Base-by-base conservation (phyloP, 345 rosid genomes). In the Litchi chinensis region DNA sequence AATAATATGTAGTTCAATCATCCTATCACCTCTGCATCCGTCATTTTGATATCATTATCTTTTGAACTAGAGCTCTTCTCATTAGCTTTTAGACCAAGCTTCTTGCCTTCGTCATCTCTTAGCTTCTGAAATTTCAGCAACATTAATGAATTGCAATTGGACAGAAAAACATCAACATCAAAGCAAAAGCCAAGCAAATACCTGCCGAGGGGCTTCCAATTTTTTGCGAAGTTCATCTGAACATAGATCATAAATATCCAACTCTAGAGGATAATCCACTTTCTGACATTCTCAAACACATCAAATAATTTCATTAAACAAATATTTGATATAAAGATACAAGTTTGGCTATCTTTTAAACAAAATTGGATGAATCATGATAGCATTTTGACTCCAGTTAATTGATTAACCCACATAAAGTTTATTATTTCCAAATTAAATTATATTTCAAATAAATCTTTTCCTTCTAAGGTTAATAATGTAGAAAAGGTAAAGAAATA, bases 231-330 rank as follows among this genome's bases (percentile, higher is more conserved):
- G 93, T 77, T 92, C 98, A 50, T 91, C 93, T 11, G 98, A 97
- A 82, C 99, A 97, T 15, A 94, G 78, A 85, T 97, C 98, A 79
- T 79, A 94, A 59, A 97, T 80, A 89, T 97, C 98, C 91, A 97
- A 79, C 90, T 91, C 92, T 89, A 97, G 77, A 1, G 98, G 98
- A 82, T 92, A 97, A 85, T 97, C 99, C 71, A 97, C 99, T 97
- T 94, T 94, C 98, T 97, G 84, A 75, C 68, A 84, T 80, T 56
- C 40, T 50, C 66, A 86, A 21, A 71, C 39, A 75, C 79, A 59
- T 48, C 28, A 67, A 66, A 26, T 40, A 44, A 26, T 54, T 19
- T 65, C 10, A 41, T 59, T 18, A 83, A 5, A 65, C 3, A 39
- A 39, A 16, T 15, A 50, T 18, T 26, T 26, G 28, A 26, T 26